phyloP scores from a whole-genome alignment of 192 early-diverging fungal species.

The Umbelopsis isabellina region DNA sequence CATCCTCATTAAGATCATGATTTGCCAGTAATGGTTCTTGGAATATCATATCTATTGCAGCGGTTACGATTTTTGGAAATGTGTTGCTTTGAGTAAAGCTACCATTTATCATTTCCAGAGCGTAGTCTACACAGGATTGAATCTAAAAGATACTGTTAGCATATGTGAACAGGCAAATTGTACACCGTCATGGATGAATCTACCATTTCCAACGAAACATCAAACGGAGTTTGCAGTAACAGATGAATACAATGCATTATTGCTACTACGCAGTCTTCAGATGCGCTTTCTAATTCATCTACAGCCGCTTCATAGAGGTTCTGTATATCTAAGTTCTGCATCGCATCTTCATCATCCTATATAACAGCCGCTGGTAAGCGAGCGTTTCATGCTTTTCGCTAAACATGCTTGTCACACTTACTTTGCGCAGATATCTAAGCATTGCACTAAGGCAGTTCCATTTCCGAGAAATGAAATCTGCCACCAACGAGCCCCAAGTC shows the following conservation, averaged over 20 bases:
- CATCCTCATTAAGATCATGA: constrained; percentile 30
- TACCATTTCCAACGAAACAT: constrained; percentile 26
- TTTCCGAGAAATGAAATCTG: constrained; percentile 2
- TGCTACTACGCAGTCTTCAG: constrained; percentile 29
- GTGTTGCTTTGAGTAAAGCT: constrained; percentile 31
- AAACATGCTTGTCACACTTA: neutral
- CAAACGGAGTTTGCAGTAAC: constrained; percentile 29
- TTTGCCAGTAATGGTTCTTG: constrained; percentile 28
- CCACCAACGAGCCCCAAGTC: constrained; percentile 3
- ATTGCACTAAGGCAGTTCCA: constrained; percentile 16
- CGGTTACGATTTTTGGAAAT: constrained; percentile 28
- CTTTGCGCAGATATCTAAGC: neutral
- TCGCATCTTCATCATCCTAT: neutral
- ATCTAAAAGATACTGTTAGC: constrained; percentile 10
- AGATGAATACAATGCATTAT: constrained; percentile 28
- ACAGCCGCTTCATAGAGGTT: constrained; percentile 29
- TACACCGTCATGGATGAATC: neutral
- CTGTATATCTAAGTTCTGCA: neutral
- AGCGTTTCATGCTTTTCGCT: neutral
- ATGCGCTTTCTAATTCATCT: constrained; percentile 35
- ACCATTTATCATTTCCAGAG: constrained; percentile 29
- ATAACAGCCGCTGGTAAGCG: neutral
- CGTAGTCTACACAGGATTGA: constrained; percentile 26
- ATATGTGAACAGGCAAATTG: neutral
- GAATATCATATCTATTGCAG: constrained; percentile 30